These are phyloP conservation scores for Zygoascus meyerae DNA, from an alignment of 1,139 yeast genomes.

Conservation along the genomic window DNA sequence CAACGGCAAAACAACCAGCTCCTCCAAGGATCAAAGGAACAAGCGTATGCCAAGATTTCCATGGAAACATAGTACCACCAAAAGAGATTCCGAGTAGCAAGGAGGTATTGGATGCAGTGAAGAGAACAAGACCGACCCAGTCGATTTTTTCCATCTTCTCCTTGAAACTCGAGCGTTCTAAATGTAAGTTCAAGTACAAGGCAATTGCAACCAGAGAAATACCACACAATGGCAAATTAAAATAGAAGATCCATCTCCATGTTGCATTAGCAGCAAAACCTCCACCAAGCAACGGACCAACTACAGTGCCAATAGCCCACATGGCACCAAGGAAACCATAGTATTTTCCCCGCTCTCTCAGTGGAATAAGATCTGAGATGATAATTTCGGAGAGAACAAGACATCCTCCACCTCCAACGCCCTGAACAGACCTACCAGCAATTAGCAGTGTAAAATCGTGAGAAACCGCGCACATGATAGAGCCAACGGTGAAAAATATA, in stretches of 20 bases:
- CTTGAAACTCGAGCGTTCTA: slow-evolving; percentile 37
- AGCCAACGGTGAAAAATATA: slow-evolving; percentile 55
- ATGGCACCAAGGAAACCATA: slow-evolving; percentile 48
- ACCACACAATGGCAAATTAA: slow-evolving; percentile 67
- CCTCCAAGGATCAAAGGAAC: slow-evolving; percentile 53
- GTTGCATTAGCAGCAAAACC: slow-evolving; percentile 53
- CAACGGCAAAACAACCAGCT: slow-evolving; percentile 36
- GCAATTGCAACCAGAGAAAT: slow-evolving; percentile 43
- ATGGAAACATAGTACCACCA: slow-evolving; percentile 43
- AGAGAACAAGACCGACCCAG: slow-evolving; percentile 42
- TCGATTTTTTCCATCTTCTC: slow-evolving; percentile 44
- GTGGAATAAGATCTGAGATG: slow-evolving; percentile 55
- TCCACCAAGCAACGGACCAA: slow-evolving; percentile 68
- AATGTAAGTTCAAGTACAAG: slow-evolving; percentile 51
- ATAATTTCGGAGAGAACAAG: slow-evolving; percentile 55
- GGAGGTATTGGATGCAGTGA: slow-evolving; percentile 41
- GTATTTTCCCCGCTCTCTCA: slow-evolving; percentile 45
- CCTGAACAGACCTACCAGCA: slow-evolving; percentile 66
- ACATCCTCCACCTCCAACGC: slow-evolving; percentile 69
- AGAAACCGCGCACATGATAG: slow-evolving; percentile 55
- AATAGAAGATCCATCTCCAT: slow-evolving; percentile 79
- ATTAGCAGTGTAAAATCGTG: slow-evolving; percentile 53
- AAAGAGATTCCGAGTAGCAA: slow-evolving; percentile 47
- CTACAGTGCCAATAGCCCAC: slow-evolving; percentile 43
- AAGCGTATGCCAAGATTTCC: slow-evolving; percentile 55